Conservation (phyloP, 78 protist species). For the Fonticula alba region DNA sequence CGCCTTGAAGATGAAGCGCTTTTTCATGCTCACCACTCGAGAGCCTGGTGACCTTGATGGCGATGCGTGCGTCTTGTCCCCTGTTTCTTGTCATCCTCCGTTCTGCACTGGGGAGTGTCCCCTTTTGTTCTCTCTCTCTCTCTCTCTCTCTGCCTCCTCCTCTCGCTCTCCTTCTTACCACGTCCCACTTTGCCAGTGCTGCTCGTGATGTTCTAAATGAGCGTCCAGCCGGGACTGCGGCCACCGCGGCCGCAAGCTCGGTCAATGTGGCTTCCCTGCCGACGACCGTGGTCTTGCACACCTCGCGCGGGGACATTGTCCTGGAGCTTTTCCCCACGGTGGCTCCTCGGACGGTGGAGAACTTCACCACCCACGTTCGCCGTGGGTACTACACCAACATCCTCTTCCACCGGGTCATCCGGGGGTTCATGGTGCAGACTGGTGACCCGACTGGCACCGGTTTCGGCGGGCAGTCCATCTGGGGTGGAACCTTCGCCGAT, state of each 20-base stretch:
- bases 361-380: conserved; percentile 67
- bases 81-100: neutral
- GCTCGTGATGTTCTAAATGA: conserved; percentile 1
- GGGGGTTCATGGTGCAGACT: conserved; percentile 83
- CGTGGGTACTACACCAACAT: conserved; percentile 57
- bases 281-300: conserved; percentile 66
- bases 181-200: neutral
- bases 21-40: conserved; percentile 60
- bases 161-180: neutral
- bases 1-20: conserved; percentile 51
- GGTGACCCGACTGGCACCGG: conserved; percentile 83
- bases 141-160: neutral
- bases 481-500: conserved; percentile 75
- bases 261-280: conserved; percentile 23
- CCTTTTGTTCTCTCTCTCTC: too few relatives aligned
- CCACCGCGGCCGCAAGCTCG: neutral
- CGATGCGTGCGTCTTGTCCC: neutral
- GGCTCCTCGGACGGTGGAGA: conserved; percentile 57
- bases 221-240: too few relatives aligned
- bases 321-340: conserved; percentile 63
- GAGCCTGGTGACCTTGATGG: conserved; percentile 55
- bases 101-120: neutral
- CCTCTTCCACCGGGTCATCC: conserved; percentile 78
- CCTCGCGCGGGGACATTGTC: conserved; percentile 65
- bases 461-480: conserved; percentile 64